These are phyloP conservation scores for Xanthoconium stramineum DNA, from an alignment of 768 basidiomycete genomes.

Conservation along the genomic window DNA sequence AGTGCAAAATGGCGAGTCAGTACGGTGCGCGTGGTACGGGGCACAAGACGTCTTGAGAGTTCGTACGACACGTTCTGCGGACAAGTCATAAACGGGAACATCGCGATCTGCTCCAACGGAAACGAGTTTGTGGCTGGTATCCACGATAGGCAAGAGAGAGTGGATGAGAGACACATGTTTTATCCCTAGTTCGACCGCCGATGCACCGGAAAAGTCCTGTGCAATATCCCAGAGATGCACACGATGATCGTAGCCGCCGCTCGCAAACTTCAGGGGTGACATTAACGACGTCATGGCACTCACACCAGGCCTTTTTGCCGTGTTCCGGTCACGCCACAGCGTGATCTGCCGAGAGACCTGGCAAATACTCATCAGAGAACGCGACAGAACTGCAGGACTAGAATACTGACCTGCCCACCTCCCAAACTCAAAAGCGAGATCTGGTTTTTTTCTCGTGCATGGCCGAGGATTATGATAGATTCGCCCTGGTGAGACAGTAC, in stretches of 20 bases:
- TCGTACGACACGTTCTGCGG: conserved; percentile 41
- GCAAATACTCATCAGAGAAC: conserved; percentile 2
- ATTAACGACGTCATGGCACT: conserved; percentile 42
- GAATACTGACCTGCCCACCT: conserved; percentile 23
- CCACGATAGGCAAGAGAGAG: conserved; percentile 40
- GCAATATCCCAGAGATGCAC: conserved; percentile 47
- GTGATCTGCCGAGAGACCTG: conserved; percentile 9
- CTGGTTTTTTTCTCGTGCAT: conserved; percentile 37
- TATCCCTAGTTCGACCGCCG: conserved; percentile 33
- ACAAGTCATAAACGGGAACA: conserved; percentile 44
- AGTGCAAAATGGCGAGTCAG: conserved; percentile 37
- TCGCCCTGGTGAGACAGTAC: conserved; percentile 27
- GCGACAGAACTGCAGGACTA: not conserved
- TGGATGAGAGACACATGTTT: conserved; percentile 44
- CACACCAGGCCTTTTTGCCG: conserved; percentile 38
- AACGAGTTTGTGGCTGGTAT: conserved; percentile 45
- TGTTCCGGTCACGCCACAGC: conserved; percentile 31
- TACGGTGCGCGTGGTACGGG: conserved; percentile 41
- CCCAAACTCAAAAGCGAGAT: conserved; percentile 23
- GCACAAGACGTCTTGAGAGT: conserved; percentile 42
- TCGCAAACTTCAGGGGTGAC: conserved; percentile 43
- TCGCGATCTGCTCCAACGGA: conserved; percentile 49
- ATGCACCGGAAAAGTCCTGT: conserved; percentile 31
- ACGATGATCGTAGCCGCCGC: conserved; percentile 47
- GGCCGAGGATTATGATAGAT: conserved; percentile 35